Base-by-base conservation (phyloP, 2,329 filamentous ascomycete species). In the Elsinoe necatrix region DNA sequence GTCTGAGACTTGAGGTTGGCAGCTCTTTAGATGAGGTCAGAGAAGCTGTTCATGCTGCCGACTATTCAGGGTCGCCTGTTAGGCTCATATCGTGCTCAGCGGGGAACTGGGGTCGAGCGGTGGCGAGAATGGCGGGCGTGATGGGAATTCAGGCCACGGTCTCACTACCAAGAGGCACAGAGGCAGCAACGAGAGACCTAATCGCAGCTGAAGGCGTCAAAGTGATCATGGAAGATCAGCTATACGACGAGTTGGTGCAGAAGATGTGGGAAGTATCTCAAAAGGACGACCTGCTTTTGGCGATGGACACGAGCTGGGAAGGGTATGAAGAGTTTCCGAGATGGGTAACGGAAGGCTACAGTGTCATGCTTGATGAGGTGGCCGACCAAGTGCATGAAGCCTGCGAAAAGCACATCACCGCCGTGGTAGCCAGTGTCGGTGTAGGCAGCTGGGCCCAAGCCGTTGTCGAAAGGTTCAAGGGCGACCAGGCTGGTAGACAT, bases 271-370 rank as follows among this genome's bases (percentile, higher is more conserved):
- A 76, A 11, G 72, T 76, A 1, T 71, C 76, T 1, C 68, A 74
- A 6, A 61, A 64, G 0, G 60, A 65, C 14, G 64, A 63, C 0
- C 76, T 74, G 0, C 65, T 90, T 5, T 68, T 90, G 39, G 76
- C 91, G 0, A 80, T 87, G 64, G 88, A 92, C 63, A 84, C 80
- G 7, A 78, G 82, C 0, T 86, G 86, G 63, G 75, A 78, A 0
- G 83, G 80, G 1, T 89, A 87, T 62, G 78, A 83, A 47, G 74
- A 81, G 37, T 79, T 89, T 4, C 85, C 87, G 0, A 67, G 18
- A 68, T 90, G 85, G 82, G 85, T 91, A 20, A 84, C 89, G 0
- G 82, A 92, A 59, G 88, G 88, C 0, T 93, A 92, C 63, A 76
- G 75, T 3, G 89, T 86, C 0, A 84, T 91, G 78, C 73, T 91